Evolutionary conservation across 2,329 filamentous ascomycete genomes (phyloP), one percentile per base, ranked within the genome.

Genomic region (Truncatella angustata): DNA sequence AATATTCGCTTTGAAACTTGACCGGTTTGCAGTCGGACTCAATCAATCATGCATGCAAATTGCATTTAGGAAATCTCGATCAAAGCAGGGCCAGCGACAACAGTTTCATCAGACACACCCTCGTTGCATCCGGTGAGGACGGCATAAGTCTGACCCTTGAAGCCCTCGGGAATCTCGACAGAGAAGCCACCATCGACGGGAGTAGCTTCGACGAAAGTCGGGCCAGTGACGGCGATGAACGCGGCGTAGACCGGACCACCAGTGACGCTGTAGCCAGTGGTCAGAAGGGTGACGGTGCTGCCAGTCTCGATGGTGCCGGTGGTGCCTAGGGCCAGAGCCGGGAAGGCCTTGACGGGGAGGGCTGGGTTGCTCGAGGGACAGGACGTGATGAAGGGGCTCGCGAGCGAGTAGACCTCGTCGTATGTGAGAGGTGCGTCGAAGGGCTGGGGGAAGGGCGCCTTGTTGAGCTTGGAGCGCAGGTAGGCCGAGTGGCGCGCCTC

Each of bases 401-500:
- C 84, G n/a, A 88, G 76, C 3, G 83, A 84, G 73, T 77, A 86
- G 44, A 88, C 82, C 60, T 78, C 69, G 65, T 85, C 77, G 62
- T 80, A 74, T 57, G 70, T 67, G 34, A 87, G 73, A 0, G 84
- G 81, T 21, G 77, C 74, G 56, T 87, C 85, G 56, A 85, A 85
- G 6, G 84, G 68, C 57, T 81, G 75, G 1, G 84, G 71, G 61
- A 82, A 84, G 2, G 84, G 81, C 4, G 67, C 66, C 59, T 81
- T 63, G 45, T 71, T 66, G 16, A 77, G 67, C 9, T 70, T 70
- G 26, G 71, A 66, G 49, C 85, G 81, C 57, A 87, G 71, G 70
- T 84, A 86, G 4, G 85, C 72, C 2, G 78, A 79, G 70, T 88
- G 85, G 9, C 85, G 78, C 28, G 85, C 77, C 61, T 88, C 85